These are phyloP conservation scores for Ceratocystis papillata DNA, from an alignment of 2,329 filamentous ascomycete species.

Conservation along the genomic window DNA sequence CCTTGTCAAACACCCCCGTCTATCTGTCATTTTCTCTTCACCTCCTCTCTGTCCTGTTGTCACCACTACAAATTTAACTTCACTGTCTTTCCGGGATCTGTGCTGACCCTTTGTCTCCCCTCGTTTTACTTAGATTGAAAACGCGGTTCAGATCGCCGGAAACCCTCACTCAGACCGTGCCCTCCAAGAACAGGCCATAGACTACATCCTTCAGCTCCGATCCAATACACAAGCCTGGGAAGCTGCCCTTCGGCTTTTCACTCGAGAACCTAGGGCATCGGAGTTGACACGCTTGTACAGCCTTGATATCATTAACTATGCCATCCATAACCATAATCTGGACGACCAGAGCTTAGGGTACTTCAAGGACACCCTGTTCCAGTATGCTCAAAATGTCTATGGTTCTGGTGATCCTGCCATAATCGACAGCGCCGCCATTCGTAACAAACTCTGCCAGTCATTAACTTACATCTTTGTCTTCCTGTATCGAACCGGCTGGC, in stretches of 20 bases:
- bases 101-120: too few relatives aligned
- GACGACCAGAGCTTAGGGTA: slow-evolving; percentile 60
- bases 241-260: slow-evolving; percentile 77
- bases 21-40: not conserved
- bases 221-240: slow-evolving; percentile 81
- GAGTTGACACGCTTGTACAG: slow-evolving; percentile 83
- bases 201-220: slow-evolving; percentile 68
- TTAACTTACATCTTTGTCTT: slow-evolving; percentile 86
- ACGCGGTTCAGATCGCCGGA: slow-evolving; percentile 89
- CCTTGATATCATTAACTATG: slow-evolving; percentile 87
- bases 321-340: slow-evolving; percentile 67
- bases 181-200: slow-evolving; percentile 71
- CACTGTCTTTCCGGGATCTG: too few relatives aligned
- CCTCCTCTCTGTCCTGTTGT: not conserved
- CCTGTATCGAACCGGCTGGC: slow-evolving; percentile 78
- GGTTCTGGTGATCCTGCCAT: slow-evolving; percentile 45
- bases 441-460: slow-evolving; percentile 96
- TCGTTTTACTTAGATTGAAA: slow-evolving; percentile 56
- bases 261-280: slow-evolving; percentile 59
- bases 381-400: slow-evolving; percentile 70
- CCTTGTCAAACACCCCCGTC: not conserved
- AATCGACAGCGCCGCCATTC: slow-evolving; percentile 63
- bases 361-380: slow-evolving; percentile 70
- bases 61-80: not conserved
- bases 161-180: slow-evolving; percentile 64